Conservation (phyloP, 805 yeast genomes). For the Wickerhamomyces canadensis region DNA sequence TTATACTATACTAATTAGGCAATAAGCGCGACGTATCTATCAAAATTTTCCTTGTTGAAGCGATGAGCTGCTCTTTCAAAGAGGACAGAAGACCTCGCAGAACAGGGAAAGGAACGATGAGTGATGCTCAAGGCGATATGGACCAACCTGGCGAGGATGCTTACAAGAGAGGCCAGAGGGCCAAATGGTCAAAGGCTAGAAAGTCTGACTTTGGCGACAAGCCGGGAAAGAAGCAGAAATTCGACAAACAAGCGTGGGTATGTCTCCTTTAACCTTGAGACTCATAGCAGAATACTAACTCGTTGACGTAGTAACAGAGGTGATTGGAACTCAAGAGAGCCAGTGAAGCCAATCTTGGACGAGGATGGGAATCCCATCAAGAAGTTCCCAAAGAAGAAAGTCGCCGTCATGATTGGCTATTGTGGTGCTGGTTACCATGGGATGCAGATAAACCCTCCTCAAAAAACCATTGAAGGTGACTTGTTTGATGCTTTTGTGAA, state of each 20-base stretch:
- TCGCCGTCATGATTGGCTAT: slow-evolving; percentile 86
- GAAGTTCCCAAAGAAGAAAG: slow-evolving; percentile 81
- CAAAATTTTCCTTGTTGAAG: not conserved
- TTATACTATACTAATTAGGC: not conserved
- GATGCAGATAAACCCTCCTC: slow-evolving; percentile 88
- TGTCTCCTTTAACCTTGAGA: slow-evolving; percentile 5
- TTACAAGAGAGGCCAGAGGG: slow-evolving; percentile 36
- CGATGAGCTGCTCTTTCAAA: not conserved
- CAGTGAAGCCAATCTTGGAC: slow-evolving; percentile 36
- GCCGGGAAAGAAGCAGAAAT: slow-evolving; percentile 14
- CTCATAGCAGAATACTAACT: slow-evolving; percentile 6
- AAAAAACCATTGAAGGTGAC: slow-evolving; percentile 86
- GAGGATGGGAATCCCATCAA: slow-evolving; percentile 58
- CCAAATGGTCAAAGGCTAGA: slow-evolving; percentile 27
- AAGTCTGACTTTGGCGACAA: slow-evolving; percentile 19
- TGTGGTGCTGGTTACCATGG: slow-evolving; percentile 97
- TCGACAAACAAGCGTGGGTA: slow-evolving; percentile 23
- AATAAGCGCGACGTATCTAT: not conserved
- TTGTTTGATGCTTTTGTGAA: slow-evolving; percentile 74
- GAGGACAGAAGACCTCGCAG: too few species aligned
- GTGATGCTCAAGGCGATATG: slow-evolving; percentile 24
- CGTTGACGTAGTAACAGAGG: slow-evolving; percentile 9
- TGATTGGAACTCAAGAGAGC: slow-evolving; percentile 11
- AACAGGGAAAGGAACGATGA: too few species aligned
- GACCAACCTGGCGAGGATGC: slow-evolving; percentile 34